Evolutionary conservation across 805 yeast species (phyloP), one percentile per base, ranked within the genome.

Genomic region (Saccharomycopsis babjevae): DNA sequence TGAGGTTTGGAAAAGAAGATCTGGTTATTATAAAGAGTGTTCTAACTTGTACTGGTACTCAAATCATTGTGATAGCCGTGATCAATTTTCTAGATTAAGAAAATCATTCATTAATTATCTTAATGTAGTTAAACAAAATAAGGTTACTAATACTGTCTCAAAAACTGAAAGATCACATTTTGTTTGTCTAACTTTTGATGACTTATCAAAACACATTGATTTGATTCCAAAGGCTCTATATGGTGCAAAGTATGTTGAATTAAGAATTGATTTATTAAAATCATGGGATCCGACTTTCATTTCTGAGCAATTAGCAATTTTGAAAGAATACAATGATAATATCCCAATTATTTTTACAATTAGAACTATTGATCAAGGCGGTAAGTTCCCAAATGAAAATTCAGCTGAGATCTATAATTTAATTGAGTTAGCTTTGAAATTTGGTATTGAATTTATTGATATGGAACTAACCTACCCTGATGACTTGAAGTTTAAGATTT

Each of bases 1-100:
- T 65, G 83, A 81, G 34, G 97, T 94, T 36, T 94, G 97, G 96
- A 69, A 75, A 42, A 83, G 91, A 70, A 83, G 99, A 72, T 86
- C 88, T 72, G 69, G 73, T 7, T 86, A 88, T 85, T 94, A 91
- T 74, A 77, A 79, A 39, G 89, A 86, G 60, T 88, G 93, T 67
- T 86, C 96, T 4, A 90, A 88, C 71, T 83, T 80, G 70, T 80
- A 81, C 68, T 89, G 87, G 74, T 89, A 79, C 75, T 85, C 96
- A 1, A 82, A 90, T 25, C 89, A 86, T 66, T 87, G 96, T 70
- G 72, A 76, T 2, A 74, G 75, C 30, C 79, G 77, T 20, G 70
- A 67, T 1, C 88, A 88, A 66, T 83, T 86, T 67, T 74, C 72
- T 50, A 77, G 74, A 46, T 76, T 91, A 69, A 81, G 83, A 71